phyloP scores from a whole-genome alignment of 2,329 filamentous ascomycete species.

The Xylaria sp. region DNA sequence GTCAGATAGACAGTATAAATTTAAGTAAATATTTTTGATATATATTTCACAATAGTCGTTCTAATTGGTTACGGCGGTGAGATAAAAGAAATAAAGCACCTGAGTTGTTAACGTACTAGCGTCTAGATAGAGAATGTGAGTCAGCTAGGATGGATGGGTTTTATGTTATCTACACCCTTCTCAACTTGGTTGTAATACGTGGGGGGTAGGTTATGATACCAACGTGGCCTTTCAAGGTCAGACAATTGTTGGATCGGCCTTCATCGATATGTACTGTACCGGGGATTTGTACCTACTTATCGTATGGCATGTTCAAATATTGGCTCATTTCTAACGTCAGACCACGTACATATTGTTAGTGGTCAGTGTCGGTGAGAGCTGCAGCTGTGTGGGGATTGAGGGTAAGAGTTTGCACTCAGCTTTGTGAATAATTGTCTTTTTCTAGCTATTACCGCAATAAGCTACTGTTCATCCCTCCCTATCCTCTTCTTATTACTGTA shows the following conservation, averaged over 20 bases:
- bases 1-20: too few species aligned
- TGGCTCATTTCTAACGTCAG: slow-evolving; percentile 13
- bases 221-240: background rate
- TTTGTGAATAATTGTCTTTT: background rate
- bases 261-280: background rate
- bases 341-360: slow-evolving; percentile 1
- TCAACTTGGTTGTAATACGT: background rate
- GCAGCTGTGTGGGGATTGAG: background rate
- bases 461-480: background rate
- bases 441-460: background rate
- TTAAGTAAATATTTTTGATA: too few species aligned
- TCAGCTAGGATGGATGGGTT: too few species aligned
- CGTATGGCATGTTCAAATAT: background rate
- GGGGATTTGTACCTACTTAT: background rate
- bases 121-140: too few species aligned
- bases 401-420: slow-evolving; percentile 22
- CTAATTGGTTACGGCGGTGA: too few species aligned
- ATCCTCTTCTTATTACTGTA: background rate
- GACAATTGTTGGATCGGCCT: background rate
- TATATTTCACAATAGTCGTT: too few species aligned
- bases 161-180: background rate
- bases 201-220: background rate
- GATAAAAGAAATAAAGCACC: too few species aligned
- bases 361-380: background rate
- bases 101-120: too few species aligned